phyloP scores from a whole-genome alignment of 2,329 filamentous ascomycete genomes.

The Aphanoascus verrucosus region DNA sequence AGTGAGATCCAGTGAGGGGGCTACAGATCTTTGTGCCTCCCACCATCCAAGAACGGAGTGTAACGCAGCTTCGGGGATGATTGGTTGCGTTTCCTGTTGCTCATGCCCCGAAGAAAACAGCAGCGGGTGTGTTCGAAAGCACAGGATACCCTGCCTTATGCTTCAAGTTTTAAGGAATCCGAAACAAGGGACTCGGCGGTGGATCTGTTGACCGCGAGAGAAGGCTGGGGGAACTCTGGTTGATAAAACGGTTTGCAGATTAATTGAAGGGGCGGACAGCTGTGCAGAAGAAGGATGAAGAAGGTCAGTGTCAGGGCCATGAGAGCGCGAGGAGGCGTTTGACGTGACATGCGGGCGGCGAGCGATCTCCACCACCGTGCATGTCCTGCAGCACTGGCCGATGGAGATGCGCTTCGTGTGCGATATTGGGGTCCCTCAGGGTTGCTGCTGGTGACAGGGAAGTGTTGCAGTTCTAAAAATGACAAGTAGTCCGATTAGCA shows the following conservation, averaged over 20 bases:
- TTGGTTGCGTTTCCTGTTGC: not conserved
- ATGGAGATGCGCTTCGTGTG: constrained; percentile 10
- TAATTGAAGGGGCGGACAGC: not conserved
- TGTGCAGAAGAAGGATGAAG: no score
- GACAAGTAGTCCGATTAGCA: not conserved
- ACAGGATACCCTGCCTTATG: not conserved
- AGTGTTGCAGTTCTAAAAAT: not conserved
- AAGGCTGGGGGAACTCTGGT: not conserved
- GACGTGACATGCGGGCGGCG: constrained; percentile 5
- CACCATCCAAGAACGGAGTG: not conserved
- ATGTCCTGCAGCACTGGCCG: constrained; percentile 10
- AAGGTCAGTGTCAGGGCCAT: no score
- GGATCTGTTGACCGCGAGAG: not conserved
- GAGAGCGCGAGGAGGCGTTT: constrained; percentile 1
- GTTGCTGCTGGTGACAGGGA: not conserved
- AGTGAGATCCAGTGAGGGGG: not conserved
- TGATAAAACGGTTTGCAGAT: not conserved
- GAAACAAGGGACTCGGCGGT: constrained; percentile 1
- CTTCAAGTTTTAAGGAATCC: not conserved
- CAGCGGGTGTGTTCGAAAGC: not conserved
- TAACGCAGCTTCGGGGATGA: not conserved
- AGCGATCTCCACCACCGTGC: constrained; percentile 10
- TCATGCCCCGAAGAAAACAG: not conserved
- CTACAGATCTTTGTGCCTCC: not conserved
- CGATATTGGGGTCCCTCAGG: not conserved